Base-by-base conservation (phyloP, 2,329 filamentous ascomycete genomes). In the Aspergillus pseudoterreus region DNA sequence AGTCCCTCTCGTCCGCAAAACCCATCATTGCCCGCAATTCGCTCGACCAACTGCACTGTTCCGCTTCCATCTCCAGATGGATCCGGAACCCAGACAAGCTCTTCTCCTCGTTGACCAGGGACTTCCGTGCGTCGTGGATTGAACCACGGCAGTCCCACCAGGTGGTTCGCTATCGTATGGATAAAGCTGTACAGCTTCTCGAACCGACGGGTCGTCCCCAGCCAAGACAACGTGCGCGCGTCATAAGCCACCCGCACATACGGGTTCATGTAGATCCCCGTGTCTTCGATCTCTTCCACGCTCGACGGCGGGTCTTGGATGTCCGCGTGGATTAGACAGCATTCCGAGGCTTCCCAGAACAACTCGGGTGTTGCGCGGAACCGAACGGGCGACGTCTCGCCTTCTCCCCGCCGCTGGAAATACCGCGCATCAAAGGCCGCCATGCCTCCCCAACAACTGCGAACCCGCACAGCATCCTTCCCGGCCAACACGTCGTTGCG, bases 371-470 rank as follows among this genome's bases (percentile, higher is more conserved):
- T 80, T 35, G 80, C 76, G 5, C 83, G 78, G 63, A 86, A 86
- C 3, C 78, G 76, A 6, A 77, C 71, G 0, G 78, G 81, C 4
- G 71, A 41, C 17, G 52, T 30, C 14, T 51, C 45, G 9, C 41
- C 27, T 30, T 30, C 27, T 10, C 27, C 27, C 27, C 6, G 27
- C 10, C 53, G 11, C 33, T 77, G 75, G 58, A 78, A 76, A 45
- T 71, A 76, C 33, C 61, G 66, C 9, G 74, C 75, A 55, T 78
- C 74, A 55, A 77, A 78, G 14, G 75, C 74, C 21, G 76, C 84
- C 81, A 90, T 90, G 19, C 88, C 88, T 47, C 86, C 85, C 88
- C 87, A 91, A 70, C 88, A 91, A 57, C 84, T 85, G 60, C 80
- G 81, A 1, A 90, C 87, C 8, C 83, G 79, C 1, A 91, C 86